Evolutionary conservation across 2,329 filamentous ascomycete genomes (phyloP).

Genomic region (Fusarium pseudograminearum): DNA sequence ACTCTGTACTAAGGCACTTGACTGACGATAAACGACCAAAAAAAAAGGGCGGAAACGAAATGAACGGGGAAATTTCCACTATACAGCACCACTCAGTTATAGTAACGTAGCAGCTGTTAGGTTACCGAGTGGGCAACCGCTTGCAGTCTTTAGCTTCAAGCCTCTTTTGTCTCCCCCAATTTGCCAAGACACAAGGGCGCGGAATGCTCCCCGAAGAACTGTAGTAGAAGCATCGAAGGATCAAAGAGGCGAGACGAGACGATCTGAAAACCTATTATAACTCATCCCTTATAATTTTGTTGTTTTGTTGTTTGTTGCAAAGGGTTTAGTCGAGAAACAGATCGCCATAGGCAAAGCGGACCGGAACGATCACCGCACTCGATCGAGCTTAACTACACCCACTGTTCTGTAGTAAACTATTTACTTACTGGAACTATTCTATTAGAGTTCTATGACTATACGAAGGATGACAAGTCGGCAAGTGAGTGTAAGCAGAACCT

Average conservation of each 20-base stretch:
- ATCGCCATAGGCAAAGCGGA: slow-evolving; percentile 29
- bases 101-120: neutral
- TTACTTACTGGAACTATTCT: neutral
- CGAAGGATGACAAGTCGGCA: neutral
- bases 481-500: neutral
- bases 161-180: slow-evolving; percentile 6
- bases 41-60: neutral
- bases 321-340: neutral
- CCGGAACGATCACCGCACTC: slow-evolving; percentile 17
- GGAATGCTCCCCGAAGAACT: slow-evolving; percentile 28
- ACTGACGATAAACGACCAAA: neutral
- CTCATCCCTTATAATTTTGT: neutral
- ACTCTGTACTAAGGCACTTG: neutral
- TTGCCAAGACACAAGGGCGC: slow-evolving; percentile 17
- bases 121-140: slow-evolving; percentile 12
- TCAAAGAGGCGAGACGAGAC: slow-evolving; percentile 1
- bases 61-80: neutral
- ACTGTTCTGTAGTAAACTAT: neutral
- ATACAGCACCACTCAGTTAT: neutral
- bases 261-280: neutral
- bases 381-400: neutral
- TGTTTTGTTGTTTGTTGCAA: neutral
- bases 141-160: slow-evolving; percentile 19
- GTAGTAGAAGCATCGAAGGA: slow-evolving; percentile 16
- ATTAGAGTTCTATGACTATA: neutral